phyloP scores from a whole-genome alignment of 2,329 filamentous ascomycete species.

The Conoideocrella luteorostrata region DNA sequence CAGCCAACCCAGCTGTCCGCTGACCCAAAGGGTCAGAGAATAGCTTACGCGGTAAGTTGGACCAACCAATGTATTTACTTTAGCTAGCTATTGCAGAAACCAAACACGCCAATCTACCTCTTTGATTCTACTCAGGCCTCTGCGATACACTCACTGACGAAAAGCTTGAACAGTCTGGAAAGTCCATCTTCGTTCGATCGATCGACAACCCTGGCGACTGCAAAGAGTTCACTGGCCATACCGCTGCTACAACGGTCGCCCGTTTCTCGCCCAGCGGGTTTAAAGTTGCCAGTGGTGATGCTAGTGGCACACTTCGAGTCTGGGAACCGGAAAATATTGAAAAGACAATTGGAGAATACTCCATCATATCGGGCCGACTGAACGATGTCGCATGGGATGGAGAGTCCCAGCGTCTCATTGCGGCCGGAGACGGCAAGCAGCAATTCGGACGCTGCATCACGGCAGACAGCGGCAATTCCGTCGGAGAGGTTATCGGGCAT shows the following conservation, averaged over 20 bases:
- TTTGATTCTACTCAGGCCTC: slow-evolving; percentile 4
- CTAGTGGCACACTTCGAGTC: slow-evolving; percentile 74
- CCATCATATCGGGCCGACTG: slow-evolving; percentile 88
- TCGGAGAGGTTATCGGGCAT: slow-evolving; percentile 90
- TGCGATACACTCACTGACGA: too few species aligned
- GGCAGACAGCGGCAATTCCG: slow-evolving; percentile 90
- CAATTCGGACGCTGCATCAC: slow-evolving; percentile 91
- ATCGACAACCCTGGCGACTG: slow-evolving; percentile 82
- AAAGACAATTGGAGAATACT: slow-evolving; percentile 88
- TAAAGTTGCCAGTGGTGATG: slow-evolving; percentile 90
- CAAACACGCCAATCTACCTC: not conserved
- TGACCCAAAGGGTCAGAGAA: slow-evolving; percentile 82
- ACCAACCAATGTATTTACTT: not conserved
- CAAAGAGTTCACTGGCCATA: slow-evolving; percentile 91
- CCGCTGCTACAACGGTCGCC: slow-evolving; percentile 80
- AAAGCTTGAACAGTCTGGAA: slow-evolving; percentile 62
- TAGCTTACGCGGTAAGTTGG: slow-evolving; percentile 83
- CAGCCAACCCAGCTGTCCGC: slow-evolving; percentile 83
- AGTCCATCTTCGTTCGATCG: slow-evolving; percentile 91
- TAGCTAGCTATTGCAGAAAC: too few species aligned
- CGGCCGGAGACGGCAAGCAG: slow-evolving; percentile 91
- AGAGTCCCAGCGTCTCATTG: slow-evolving; percentile 92
- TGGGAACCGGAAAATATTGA: slow-evolving; percentile 86
- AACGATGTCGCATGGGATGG: slow-evolving; percentile 98
- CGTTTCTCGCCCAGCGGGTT: slow-evolving; percentile 91